Conservation (phyloP, 2,329 filamentous ascomycete genomes). For the Fusarium mangiferae region DNA sequence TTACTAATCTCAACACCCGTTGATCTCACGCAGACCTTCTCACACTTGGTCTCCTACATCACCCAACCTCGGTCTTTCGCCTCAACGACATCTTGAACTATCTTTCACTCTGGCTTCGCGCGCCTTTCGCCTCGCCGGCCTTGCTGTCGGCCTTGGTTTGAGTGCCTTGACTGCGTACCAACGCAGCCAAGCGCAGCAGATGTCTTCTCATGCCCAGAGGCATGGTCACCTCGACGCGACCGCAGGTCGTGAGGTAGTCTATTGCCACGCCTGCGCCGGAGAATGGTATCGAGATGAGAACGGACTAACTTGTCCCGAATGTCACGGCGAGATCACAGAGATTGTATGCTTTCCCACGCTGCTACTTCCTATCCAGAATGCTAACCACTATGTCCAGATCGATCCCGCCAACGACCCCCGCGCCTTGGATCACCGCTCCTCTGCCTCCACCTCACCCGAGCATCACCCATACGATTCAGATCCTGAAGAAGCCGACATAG, state of each 20-base stretch:
- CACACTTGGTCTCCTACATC: not conserved
- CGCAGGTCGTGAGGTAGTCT: slow-evolving; percentile 76
- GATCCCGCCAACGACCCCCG: slow-evolving; percentile 72
- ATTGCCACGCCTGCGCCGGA: slow-evolving; percentile 82
- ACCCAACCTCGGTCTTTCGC: not conserved
- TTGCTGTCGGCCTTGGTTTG: slow-evolving; percentile 68
- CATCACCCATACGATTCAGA: slow-evolving; percentile 57
- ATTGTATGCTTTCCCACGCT: slow-evolving; percentile 69
- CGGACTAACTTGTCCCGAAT: slow-evolving; percentile 79
- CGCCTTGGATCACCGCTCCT: slow-evolving; percentile 44
- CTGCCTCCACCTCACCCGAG: slow-evolving; percentile 47
- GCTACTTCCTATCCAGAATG: not conserved
- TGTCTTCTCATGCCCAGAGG: slow-evolving; percentile 47
- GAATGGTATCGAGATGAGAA: slow-evolving; percentile 83
- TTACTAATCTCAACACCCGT: slow-evolving; percentile 1
- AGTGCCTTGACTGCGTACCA: slow-evolving; percentile 66
- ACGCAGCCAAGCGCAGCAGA: slow-evolving; percentile 56
- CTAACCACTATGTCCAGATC: slow-evolving; percentile 54
- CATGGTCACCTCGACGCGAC: slow-evolving; percentile 61
- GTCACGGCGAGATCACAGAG: slow-evolving; percentile 82
- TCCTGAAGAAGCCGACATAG: slow-evolving; percentile 68
- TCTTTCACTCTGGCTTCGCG: slow-evolving; percentile 64
- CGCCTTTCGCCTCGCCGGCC: slow-evolving; percentile 63
- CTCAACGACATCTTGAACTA: slow-evolving; percentile 13
- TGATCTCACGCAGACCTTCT: not conserved